Evolutionary conservation across 345 rosid genomes (phyloP).

Genomic region (Lepidium africanum): DNA sequence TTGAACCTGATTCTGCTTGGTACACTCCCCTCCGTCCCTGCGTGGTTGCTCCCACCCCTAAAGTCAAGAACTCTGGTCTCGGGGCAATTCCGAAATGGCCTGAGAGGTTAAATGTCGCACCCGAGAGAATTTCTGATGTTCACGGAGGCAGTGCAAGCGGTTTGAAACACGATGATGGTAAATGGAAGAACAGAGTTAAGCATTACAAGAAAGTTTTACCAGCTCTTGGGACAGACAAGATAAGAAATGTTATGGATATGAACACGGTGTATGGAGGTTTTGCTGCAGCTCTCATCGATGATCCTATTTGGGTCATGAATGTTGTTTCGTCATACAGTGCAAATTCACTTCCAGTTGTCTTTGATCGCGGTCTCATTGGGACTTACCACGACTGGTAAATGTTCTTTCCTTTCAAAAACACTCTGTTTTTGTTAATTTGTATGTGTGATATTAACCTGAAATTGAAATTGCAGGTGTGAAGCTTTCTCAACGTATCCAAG

Average conservation of each 20-base stretch:
- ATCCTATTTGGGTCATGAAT: slow-evolving; percentile 98
- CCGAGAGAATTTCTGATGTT: slow-evolving; percentile 61
- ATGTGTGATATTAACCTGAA: slow-evolving; percentile 7
- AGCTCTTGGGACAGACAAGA: slow-evolving; percentile 69
- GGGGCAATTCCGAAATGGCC: slow-evolving; percentile 83
- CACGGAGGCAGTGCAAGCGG: slow-evolving; percentile 56
- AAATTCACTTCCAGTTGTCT: slow-evolving; percentile 75
- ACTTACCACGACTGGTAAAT: slow-evolving; percentile 82
- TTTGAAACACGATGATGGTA: slow-evolving; percentile 69
- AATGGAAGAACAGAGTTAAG: slow-evolving; percentile 77
- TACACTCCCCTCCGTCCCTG: slow-evolving; percentile 93
- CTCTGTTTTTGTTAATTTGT: neutral
- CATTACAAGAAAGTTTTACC: slow-evolving; percentile 88
- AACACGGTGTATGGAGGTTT: slow-evolving; percentile 90
- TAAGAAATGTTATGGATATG: slow-evolving; percentile 97
- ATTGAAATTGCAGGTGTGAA: slow-evolving; percentile 62
- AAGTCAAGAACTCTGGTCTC: slow-evolving; percentile 47
- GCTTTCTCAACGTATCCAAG: slow-evolving; percentile 97
- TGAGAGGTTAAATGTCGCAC: slow-evolving; percentile 51
- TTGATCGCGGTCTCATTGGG: slow-evolving; percentile 92
- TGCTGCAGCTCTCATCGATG: slow-evolving; percentile 61
- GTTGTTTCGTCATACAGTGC: slow-evolving; percentile 76
- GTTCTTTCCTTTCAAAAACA: neutral
- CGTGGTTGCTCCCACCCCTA: slow-evolving; percentile 65
- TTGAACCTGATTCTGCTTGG: slow-evolving; percentile 96